These are phyloP conservation scores for Sonneratia alba DNA, from an alignment of 345 rosid species.

Conservation along the genomic window DNA sequence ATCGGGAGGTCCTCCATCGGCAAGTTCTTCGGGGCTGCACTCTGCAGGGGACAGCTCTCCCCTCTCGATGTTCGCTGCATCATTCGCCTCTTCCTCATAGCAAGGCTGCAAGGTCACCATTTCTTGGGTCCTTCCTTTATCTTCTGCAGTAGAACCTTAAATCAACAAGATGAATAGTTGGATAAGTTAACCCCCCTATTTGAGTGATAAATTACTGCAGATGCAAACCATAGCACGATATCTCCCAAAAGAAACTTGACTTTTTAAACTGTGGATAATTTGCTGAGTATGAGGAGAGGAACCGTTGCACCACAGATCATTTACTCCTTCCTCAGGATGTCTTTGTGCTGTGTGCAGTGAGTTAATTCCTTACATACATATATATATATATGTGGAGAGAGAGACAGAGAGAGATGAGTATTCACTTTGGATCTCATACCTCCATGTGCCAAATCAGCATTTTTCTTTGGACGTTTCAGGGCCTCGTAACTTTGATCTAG, in stretches of 20 bases:
- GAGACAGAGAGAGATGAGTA: neutral
- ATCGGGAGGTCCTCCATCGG: constrained; percentile 15
- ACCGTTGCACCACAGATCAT: neutral
- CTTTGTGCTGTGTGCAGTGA: neutral
- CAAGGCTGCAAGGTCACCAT: constrained; percentile 26
- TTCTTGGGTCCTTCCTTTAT: constrained; percentile 37
- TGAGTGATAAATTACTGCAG: neutral
- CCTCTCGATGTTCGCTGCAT: constrained; percentile 20
- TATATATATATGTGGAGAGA: neutral
- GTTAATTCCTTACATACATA: neutral
- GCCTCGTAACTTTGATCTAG: constrained; percentile 64
- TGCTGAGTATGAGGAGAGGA: neutral
- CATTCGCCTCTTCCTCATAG: constrained; percentile 27
- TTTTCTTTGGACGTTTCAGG: constrained; percentile 74
- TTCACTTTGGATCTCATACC: constrained; percentile 26
- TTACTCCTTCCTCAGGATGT: neutral
- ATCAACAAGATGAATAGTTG: neutral
- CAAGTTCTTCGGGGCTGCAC: constrained; percentile 14
- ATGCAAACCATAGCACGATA: neutral
- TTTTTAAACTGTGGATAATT: neutral
- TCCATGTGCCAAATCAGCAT: constrained; percentile 33
- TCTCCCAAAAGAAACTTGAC: neutral
- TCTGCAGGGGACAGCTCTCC: constrained; percentile 27
- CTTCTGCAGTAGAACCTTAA: constrained; percentile 32
- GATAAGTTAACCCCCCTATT: neutral